These are phyloP conservation scores for Phylloporus scabripes DNA, from an alignment of 768 basidiomycete species.

Conservation along the genomic window DNA sequence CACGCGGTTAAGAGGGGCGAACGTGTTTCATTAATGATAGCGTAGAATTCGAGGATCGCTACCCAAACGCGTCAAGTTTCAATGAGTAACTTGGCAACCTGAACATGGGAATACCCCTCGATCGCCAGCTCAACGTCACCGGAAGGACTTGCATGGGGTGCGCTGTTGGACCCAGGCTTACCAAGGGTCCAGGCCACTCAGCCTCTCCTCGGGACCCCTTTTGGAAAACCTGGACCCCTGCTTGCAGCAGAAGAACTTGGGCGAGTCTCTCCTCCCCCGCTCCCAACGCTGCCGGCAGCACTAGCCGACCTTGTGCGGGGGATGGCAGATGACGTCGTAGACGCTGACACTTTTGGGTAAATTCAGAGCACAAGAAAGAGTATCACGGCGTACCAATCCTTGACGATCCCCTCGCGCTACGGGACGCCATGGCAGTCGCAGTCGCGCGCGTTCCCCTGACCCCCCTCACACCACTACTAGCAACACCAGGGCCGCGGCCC, in stretches of 20 bases:
- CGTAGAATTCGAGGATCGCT: neutral
- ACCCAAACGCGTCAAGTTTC: neutral
- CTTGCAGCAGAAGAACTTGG: constrained; percentile 21
- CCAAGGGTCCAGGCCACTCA: constrained; percentile 6
- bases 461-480: constrained; percentile 59
- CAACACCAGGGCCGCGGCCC: constrained; percentile 42
- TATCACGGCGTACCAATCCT: constrained; percentile 32
- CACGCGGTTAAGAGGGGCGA: constrained; percentile 1
- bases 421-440: constrained; percentile 36
- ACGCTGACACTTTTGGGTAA: constrained; percentile 12
- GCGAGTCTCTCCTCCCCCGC: constrained; percentile 16
- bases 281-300: constrained; percentile 21
- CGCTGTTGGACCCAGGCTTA: neutral
- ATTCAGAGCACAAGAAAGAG: neutral
- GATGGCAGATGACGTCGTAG: constrained; percentile 11
- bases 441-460: constrained; percentile 69
- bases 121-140: neutral
- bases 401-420: constrained; percentile 42
- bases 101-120: neutral
- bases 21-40: constrained; percentile 4
- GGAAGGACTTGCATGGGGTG: neutral
- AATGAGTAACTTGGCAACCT: constrained; percentile 1
- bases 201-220: constrained; percentile 23
- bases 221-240: constrained; percentile 23
- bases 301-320: constrained; percentile 25